Evolutionary conservation across 164 flowering plant species (phyloP).

Genomic region (Santalum album): DNA sequence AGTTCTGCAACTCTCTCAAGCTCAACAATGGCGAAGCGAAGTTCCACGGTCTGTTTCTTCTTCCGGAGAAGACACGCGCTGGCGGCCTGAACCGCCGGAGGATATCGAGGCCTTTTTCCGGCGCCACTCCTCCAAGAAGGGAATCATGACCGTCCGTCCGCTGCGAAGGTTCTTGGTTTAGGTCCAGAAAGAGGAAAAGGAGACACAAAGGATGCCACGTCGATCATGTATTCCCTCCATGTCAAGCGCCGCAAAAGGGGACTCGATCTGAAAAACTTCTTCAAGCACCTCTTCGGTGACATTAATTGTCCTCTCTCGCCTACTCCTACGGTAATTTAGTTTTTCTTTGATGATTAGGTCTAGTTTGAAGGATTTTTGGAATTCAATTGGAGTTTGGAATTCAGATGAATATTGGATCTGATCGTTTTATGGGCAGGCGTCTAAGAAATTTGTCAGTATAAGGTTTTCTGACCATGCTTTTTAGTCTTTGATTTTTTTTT

Average conservation of each 20-base stretch:
- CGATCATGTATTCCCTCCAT: conserved; percentile 32
- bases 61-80: conserved; percentile 62
- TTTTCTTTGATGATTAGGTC: background rate
- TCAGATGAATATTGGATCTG: background rate
- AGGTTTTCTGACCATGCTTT: no score
- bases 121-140: conserved; percentile 65
- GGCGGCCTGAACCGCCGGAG: conserved; percentile 55
- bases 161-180: conserved; percentile 60
- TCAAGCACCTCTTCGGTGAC: conserved; percentile 47
- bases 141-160: conserved; percentile 49
- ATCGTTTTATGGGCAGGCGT: background rate
- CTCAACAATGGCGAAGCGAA: conserved; percentile 40
- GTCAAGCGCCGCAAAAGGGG: conserved; percentile 44
- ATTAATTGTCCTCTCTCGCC: conserved; percentile 35
- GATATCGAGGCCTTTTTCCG: conserved; percentile 56
- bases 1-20: no score
- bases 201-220: conserved; percentile 56
- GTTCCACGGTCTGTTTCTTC: conserved; percentile 74
- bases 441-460: no score
- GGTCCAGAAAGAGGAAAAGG: conserved; percentile 44
- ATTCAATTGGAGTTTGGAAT: background rate
- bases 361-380: background rate
- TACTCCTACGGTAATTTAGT: conserved; percentile 25
- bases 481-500: no score
- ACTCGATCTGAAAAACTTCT: conserved; percentile 44